Base-by-base conservation (phyloP, 305 asterid genomes). In the Plantago rigida region DNA sequence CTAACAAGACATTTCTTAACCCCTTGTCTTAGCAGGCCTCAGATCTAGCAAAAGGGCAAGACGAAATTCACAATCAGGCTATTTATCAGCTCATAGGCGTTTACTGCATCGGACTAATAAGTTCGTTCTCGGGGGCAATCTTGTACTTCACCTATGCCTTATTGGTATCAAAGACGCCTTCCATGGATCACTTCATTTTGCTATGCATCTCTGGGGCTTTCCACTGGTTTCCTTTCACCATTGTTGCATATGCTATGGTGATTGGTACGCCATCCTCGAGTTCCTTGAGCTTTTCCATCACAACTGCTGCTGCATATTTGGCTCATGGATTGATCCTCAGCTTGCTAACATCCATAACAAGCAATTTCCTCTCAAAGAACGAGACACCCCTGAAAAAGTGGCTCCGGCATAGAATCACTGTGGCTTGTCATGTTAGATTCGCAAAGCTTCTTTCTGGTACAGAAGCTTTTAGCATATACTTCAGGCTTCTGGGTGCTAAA, bases 391-490 rank as follows among this genome's bases (percentile, higher is more conserved):
- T 69, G 11, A 69, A 60, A 66, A 76, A 59, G 46, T 86, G 95
- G 95, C 68, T 89, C 15, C 82, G 75, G 39, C 94, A 84, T 50
- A 78, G 89, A 67, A 60, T 82, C 41, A 74, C 66, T 12, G 70
- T 75, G 8, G 77, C 89, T 19, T 86, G 89, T 56, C 94, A 89
- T 75, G 78, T 84, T 44, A 77, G 95, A 73, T 89, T 86, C 41
- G 78, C 97, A 2, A 89, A 86, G 77, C 83, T 89, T 47, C 91
- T 89, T 42, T 89, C 97, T 1, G 97, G 97, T 51, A 86, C 97
- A 1, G 97, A 89, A 79, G 85, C 92, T 48, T 89, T 86, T 56
- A 82, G 97, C 69, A 76, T 81, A 34, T 86, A 89, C 73, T 58
- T 89, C 53, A 74, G 97, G 71, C 79, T 82, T 41, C 60, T 88